A percentile compares a stretch with the other conserved stretches of the same genome.
These are phyloP conservation scores for Lepiota venenata DNA, from an alignment of 768 basidiomycete species.

Conservation along the genomic window DNA sequence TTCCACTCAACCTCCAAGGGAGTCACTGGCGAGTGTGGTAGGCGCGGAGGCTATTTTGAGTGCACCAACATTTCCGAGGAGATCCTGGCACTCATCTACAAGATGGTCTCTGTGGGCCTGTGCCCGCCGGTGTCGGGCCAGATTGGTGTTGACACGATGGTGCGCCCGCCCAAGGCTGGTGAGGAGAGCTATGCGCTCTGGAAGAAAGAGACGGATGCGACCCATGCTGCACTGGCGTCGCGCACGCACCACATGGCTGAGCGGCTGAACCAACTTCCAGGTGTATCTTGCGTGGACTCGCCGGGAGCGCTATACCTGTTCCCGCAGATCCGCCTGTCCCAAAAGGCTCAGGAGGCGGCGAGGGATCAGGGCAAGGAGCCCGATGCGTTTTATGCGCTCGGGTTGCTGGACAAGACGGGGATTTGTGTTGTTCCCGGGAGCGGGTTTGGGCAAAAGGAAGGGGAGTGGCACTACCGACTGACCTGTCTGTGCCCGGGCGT, in stretches of 20 bases:
- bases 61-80: slow-evolving; percentile 77
- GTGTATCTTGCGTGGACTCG: slow-evolving; percentile 87
- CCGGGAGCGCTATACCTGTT: slow-evolving; percentile 95
- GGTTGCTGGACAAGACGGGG: slow-evolving; percentile 82
- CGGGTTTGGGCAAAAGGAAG: slow-evolving; percentile 92
- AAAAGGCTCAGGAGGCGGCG: slow-evolving; percentile 73
- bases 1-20: slow-evolving; percentile 99
- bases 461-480: slow-evolving; percentile 86
- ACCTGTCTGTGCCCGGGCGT: slow-evolving; percentile 95
- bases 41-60: slow-evolving; percentile 98
- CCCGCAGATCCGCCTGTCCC: slow-evolving; percentile 75
- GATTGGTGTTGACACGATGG: slow-evolving; percentile 91
- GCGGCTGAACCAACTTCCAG: slow-evolving; percentile 78
- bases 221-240: slow-evolving; percentile 67
- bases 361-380: slow-evolving; percentile 69
- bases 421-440: slow-evolving; percentile 94
- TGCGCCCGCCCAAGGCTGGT: slow-evolving; percentile 82
- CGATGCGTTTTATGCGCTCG: slow-evolving; percentile 86
- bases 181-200: slow-evolving; percentile 75
- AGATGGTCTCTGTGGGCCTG: slow-evolving; percentile 89
- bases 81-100: slow-evolving; percentile 86
- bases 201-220: slow-evolving; percentile 80
- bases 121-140: slow-evolving; percentile 92
- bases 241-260: slow-evolving; percentile 73
- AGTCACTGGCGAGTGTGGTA: slow-evolving; percentile 92